Conservation (phyloP, 2,329 filamentous ascomycete species). For the Coniochaeta sp. region DNA sequence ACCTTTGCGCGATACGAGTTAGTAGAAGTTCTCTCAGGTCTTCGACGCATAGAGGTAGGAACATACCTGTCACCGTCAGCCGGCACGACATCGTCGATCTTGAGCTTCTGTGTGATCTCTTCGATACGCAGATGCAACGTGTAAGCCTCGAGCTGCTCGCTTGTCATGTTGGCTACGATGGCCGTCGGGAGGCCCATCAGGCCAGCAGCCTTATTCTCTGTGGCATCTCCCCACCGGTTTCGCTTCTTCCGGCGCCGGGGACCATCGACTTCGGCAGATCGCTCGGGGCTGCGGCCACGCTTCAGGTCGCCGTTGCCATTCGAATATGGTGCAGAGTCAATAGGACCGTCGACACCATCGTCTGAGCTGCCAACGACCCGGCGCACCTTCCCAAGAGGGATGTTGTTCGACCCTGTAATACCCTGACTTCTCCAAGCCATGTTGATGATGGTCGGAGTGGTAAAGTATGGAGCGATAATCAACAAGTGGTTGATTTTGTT, state of each 20-base stretch:
- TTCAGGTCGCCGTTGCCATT: conserved; percentile 49
- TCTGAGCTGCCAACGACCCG: conserved; percentile 60
- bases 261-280: conserved; percentile 59
- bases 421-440: conserved; percentile 70
- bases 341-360: conserved; percentile 13
- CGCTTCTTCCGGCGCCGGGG: conserved; percentile 92
- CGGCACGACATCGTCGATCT: conserved; percentile 97
- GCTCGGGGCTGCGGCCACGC: conserved; percentile 80
- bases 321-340: conserved; percentile 2
- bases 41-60: neutral
- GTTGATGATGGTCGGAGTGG: conserved; percentile 13
- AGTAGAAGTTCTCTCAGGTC: conserved; percentile 4
- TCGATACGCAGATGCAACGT: conserved; percentile 94
- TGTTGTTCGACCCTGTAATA: conserved; percentile 97
- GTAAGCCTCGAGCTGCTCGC: conserved; percentile 95
- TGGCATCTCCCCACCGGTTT: conserved; percentile 95
- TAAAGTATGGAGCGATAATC: neutral
- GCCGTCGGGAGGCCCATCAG: conserved; percentile 95
- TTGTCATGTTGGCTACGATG: conserved; percentile 96
- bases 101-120: conserved; percentile 97
- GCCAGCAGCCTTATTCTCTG: conserved; percentile 97
- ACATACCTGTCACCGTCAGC: conserved; percentile 89
- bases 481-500: neutral
- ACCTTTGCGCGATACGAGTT: conserved; percentile 45
- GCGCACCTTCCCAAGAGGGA: conserved; percentile 78